Evolutionary conservation across 441 rosid species (phyloP).

Genomic region (Erodium chrysanthum): DNA sequence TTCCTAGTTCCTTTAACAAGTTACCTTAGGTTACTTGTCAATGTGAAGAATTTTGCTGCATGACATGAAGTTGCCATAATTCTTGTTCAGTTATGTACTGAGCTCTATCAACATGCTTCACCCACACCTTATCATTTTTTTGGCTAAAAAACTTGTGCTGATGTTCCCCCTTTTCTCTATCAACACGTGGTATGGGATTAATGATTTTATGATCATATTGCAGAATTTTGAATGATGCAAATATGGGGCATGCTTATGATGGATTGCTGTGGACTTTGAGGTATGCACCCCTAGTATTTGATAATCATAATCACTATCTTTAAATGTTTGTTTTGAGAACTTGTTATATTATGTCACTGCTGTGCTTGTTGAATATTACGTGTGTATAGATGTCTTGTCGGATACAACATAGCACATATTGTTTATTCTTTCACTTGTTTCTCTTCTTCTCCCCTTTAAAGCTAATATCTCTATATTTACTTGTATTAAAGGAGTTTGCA

Average conservation of each 20-base stretch:
- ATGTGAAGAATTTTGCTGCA: neutral
- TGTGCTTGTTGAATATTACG: neutral
- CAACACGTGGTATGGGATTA: neutral
- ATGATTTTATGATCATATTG: constrained; percentile 20
- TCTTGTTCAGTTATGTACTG: neutral
- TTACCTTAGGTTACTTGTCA: neutral
- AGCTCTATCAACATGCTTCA: constrained; percentile 2
- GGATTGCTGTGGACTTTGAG: constrained; percentile 85
- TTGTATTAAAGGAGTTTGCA: constrained; percentile 69
- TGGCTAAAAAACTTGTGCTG: neutral
- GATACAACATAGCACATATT: neutral
- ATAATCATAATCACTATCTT: neutral
- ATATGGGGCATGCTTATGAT: constrained; percentile 59
- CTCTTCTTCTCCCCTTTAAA: constrained; percentile 4
- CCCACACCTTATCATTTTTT: neutral
- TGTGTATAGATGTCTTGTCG: neutral
- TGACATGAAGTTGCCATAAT: neutral
- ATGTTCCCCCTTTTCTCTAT: neutral
- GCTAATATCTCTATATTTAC: constrained; percentile 15
- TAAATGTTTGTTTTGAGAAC: neutral
- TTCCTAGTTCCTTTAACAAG: neutral
- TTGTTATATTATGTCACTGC: neutral
- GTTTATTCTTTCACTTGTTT: neutral
- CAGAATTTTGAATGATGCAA: constrained; percentile 81
- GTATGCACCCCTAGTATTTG: constrained; percentile 29